Base-by-base conservation (phyloP, 192 early-diverging fungal genomes). In the Coemansia asiatica region DNA sequence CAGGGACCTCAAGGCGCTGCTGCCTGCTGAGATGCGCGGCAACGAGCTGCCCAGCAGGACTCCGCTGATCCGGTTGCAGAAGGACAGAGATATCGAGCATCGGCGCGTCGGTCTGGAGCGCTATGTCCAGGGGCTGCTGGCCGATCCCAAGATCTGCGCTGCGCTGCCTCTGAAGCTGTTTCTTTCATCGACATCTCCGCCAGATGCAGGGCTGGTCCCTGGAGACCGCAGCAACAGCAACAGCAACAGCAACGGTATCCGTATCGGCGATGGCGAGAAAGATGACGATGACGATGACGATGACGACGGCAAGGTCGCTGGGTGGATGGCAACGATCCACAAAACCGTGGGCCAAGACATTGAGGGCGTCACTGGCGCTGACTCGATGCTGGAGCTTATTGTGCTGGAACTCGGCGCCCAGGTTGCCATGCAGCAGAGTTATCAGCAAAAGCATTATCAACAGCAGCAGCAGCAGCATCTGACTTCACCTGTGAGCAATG, bases 41-140 rank as follows among this genome's bases (percentile, higher is more conserved):
- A 81, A 85, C 26, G 93, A 94, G 18, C 84, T 95, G 36, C 94
- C 94, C 0, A 77, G 77, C 4, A 92, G 94, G 58, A 84, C 89
- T 25, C 85, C 90, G 10, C 75, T 93, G 22, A 53, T 89, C 15
- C 90, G 87, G 19, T 75, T 91, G 25, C 82, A 88, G 55, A 80
- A 82, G 56, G 79, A 82, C 16, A 77, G 90, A 58, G 74, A 76
- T 19, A 83, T 95, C 4, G 95, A 95, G 64, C 74, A 73, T 23
- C 84, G 94, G 7, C 76, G 90, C 31, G 35, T 76, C 0, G 84
- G 68, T 13, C 71, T 97, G 31, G 89, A 93, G 63, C 69, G 79
- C 28, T 97, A 95, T 58, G 44, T 97, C n/a, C 83, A 87, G 61
- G 72, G 62, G 4, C 58, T 92, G 31, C 63, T 89, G 9, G 66